Percentiles rank a stretch among this genome's conserved stretches.
Conservation (phyloP, 371 early-diverging fungal species). For the Mucor velutinosus region DNA sequence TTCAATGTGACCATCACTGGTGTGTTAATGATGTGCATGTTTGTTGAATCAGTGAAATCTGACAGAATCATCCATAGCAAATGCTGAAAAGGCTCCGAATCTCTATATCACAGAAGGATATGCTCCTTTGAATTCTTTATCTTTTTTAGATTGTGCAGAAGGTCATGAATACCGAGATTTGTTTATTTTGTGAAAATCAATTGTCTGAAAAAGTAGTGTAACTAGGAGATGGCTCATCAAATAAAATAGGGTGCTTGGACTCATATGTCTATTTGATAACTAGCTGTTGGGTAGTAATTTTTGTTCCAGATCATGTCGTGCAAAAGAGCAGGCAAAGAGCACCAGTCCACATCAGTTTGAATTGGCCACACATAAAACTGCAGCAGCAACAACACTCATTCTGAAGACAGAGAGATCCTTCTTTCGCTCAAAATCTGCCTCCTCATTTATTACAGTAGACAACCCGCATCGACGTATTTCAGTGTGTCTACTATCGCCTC, state of each 20-base stretch:
- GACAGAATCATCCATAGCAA: neutral
- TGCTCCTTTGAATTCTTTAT: neutral
- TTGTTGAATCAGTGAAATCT: neutral
- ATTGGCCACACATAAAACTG: neutral
- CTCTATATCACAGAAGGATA: neutral
- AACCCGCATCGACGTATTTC: neutral
- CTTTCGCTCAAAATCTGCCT: neutral
- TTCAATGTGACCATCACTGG: slow-evolving; percentile 1
- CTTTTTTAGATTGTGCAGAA: neutral
- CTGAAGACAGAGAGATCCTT: neutral
- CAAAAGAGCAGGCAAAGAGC: neutral
- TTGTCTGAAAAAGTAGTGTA: neutral
- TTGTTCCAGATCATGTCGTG: slow-evolving; percentile 1
- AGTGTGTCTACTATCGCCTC: neutral
- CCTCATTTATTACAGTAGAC: neutral
- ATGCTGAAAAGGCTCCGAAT: neutral
- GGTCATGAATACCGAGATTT: slow-evolving; percentile 4
- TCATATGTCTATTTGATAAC: neutral
- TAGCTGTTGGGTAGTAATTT: neutral
- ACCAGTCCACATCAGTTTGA: neutral
- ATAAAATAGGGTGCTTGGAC: neutral
- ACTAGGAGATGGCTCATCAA: neutral
- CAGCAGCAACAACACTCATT: neutral
- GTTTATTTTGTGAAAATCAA: slow-evolving; percentile 6
- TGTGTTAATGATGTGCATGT: neutral